A percentile compares a stretch with the other conserved stretches of the same genome.
Evolutionary conservation across 2,329 filamentous ascomycete genomes (phyloP).

Genomic region (Pleurostoma richardsiae): DNA sequence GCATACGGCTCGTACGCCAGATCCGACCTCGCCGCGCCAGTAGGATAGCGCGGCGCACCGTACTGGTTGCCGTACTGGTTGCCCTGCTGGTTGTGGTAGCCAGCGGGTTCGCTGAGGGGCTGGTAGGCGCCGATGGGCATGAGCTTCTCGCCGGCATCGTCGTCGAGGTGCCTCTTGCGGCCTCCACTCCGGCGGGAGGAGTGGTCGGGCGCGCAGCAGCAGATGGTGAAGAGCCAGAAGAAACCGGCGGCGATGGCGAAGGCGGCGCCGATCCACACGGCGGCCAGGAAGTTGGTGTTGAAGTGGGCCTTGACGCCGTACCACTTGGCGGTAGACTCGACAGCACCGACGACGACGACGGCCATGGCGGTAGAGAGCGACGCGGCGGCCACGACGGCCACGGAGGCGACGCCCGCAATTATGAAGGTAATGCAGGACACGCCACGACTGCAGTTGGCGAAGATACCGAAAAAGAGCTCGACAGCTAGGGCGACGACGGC

Average conservation of each 20-base stretch:
- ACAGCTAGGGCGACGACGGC: conserved; percentile 64
- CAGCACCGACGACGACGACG: conserved; percentile 60
- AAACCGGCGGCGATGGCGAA: conserved; percentile 71
- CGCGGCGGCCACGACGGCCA: conserved; percentile 56
- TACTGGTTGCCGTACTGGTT: conserved; percentile 32
- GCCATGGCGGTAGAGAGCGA: conserved; percentile 72
- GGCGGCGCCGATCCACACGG: conserved; percentile 74
- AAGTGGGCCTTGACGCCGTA: conserved; percentile 67
- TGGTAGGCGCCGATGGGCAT: conserved; percentile 37
- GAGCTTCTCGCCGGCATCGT: conserved; percentile 41
- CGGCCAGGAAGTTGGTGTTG: conserved; percentile 64
- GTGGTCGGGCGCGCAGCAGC: conserved; percentile 75
- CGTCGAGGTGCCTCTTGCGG: conserved; percentile 18
- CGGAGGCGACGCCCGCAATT: conserved; percentile 58
- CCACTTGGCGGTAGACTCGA: conserved; percentile 60
- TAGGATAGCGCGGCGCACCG: conserved; percentile 30
- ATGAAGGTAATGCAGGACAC: conserved; percentile 81
- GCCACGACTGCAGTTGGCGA: conserved; percentile 76
- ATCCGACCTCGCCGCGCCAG: conserved; percentile 38
- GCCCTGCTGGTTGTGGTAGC: conserved; percentile 22
- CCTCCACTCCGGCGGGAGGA: conserved; percentile 20
- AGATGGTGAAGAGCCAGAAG: conserved; percentile 90
- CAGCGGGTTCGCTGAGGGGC: conserved; percentile 35
- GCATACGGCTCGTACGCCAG: conserved; percentile 61
- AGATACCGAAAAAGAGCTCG: conserved; percentile 73